phyloP scores from a whole-genome alignment of 2,329 filamentous ascomycete species.

The Ophiostoma pallidulum region DNA sequence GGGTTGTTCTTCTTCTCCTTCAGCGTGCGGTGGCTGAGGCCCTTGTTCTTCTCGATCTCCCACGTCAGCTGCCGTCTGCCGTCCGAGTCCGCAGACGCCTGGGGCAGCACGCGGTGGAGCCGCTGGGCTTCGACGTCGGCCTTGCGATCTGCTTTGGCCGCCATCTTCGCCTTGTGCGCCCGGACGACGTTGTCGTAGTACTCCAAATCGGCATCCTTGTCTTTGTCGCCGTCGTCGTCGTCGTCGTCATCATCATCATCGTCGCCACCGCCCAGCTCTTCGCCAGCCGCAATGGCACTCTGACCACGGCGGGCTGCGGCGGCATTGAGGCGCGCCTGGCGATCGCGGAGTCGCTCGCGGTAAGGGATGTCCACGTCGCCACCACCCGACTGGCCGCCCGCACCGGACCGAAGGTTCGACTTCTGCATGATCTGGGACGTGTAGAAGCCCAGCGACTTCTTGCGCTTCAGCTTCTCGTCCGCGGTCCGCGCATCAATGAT shows the following conservation, averaged over 20 bases:
- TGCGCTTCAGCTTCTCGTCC: constrained; percentile 78
- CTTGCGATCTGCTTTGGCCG: constrained; percentile 55
- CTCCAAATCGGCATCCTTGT: constrained; percentile 61
- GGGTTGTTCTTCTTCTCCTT: constrained; percentile 95
- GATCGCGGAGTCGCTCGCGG: constrained; percentile 77
- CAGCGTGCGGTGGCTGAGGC: constrained; percentile 54
- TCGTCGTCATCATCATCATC: constrained; percentile 48
- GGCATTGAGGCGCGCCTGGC: constrained; percentile 76
- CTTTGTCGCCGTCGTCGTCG: constrained; percentile 65
- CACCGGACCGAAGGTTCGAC: constrained; percentile 69
- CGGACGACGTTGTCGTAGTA: constrained; percentile 15
- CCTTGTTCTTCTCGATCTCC: constrained; percentile 96
- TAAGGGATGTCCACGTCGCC: constrained; percentile 80
- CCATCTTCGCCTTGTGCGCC: constrained; percentile 48
- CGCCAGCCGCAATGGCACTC: constrained; percentile 50
- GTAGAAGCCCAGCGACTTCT: constrained; percentile 93
- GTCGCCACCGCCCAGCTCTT: constrained; percentile 55
- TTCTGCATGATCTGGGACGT: constrained; percentile 96
- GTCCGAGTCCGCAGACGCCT: constrained; percentile 64
- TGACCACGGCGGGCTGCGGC: constrained; percentile 78
- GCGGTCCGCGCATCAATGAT: constrained; percentile 66
- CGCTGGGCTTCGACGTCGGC: constrained; percentile 54
- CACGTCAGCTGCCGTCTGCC: constrained; percentile 91
- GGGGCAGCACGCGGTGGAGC: constrained; percentile 52
- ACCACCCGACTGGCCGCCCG: constrained; percentile 63